Evolutionary conservation across 352 stramenopile species (phyloP), one percentile per base, ranked within the genome.

Genomic region (Phytophthora nicotianae): DNA sequence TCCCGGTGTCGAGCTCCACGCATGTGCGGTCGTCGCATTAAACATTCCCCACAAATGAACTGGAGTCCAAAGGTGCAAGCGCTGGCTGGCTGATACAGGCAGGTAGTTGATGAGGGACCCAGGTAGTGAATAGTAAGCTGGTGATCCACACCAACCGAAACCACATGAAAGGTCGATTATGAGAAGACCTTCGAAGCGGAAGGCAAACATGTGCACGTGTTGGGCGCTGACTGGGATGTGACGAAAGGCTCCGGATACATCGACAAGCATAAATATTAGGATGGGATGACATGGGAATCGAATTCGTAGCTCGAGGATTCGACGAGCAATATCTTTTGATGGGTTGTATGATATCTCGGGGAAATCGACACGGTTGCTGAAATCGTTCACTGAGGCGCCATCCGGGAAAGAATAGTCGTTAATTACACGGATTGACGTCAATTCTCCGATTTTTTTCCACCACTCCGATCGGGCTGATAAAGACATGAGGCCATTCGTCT

Each of bases 191-290:
- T 54, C 58, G 21, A 67, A 67, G 4, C 3, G 16, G 50, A 21
- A 60, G 50, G 43, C 49, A 37, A 66, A 66, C 33, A 71, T 58
- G 45, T 70, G 54, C 0, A 66, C 62, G 13, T 53, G 40, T 1
- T 33, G 3, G 0, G 27, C 48, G 13, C 21, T 32, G 5, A 58
- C 45, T 5, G 48, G 57, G 6, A 65, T 53, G 20, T 58, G 57
- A 19, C 48, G 48, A 47, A 65, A 65, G 1, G 57, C 21, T 0
- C 47, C 19, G n/a, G 41, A 50, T 16, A 65, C 48, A 20, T 65
- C 48, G 5, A 47, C 49, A 3, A 58, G 16, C 38, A n/a, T n/a
- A n/a, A 65, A 53, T 26, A 48, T 32, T 3, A 48, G 19, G 0
- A 48, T n/a, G 1, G 41, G 41, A 6, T 48, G 9, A 17, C 11